Percentiles rank a stretch among this genome's conserved stretches.
phyloP scores from a whole-genome alignment of 2,329 filamentous ascomycete species.

The Blastomyces gilchristii region DNA sequence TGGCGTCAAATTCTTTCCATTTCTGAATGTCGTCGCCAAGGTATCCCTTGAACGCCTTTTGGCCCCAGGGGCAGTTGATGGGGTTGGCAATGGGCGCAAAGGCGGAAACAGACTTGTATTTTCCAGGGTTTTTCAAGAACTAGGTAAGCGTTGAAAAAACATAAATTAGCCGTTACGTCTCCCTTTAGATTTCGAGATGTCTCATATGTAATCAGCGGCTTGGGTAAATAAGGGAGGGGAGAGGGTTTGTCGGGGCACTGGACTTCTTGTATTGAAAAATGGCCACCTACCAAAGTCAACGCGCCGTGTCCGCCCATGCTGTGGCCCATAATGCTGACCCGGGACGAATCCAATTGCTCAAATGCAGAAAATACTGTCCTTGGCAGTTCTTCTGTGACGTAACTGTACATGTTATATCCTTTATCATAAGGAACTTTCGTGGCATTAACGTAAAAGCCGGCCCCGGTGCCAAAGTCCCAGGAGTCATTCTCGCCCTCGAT shows the following conservation, averaged over 20 bases:
- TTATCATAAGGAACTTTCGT: conserved; percentile 60
- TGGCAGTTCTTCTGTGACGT: conserved; percentile 84
- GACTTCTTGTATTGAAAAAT: not conserved
- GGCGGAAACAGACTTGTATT: conserved; percentile 79
- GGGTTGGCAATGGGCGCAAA: conserved; percentile 90
- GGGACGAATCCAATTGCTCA: conserved; percentile 55
- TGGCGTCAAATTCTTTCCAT: conserved; percentile 88
- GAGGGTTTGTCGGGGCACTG: no score
- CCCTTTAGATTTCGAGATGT: not conserved
- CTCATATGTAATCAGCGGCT: not conserved
- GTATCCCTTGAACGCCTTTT: conserved; percentile 91
- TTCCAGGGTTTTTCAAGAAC: conserved; percentile 83
- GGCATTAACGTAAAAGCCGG: conserved; percentile 91
- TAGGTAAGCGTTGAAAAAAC: conserved; percentile 18
- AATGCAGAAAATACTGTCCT: conserved; percentile 62
- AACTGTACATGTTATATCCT: conserved; percentile 91
- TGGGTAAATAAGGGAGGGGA: not conserved
- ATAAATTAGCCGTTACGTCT: not conserved
- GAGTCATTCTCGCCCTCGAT: conserved; percentile 75
- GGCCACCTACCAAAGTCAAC: conserved; percentile 55
- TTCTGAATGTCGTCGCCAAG: conserved; percentile 60
- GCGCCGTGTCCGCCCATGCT: conserved; percentile 97
- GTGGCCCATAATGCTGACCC: conserved; percentile 82
- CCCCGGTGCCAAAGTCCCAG: conserved; percentile 86
- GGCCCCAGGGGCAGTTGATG: conserved; percentile 75